Evolutionary conservation across 116 monocot species (phyloP).

Genomic region (Zostera marina): DNA sequence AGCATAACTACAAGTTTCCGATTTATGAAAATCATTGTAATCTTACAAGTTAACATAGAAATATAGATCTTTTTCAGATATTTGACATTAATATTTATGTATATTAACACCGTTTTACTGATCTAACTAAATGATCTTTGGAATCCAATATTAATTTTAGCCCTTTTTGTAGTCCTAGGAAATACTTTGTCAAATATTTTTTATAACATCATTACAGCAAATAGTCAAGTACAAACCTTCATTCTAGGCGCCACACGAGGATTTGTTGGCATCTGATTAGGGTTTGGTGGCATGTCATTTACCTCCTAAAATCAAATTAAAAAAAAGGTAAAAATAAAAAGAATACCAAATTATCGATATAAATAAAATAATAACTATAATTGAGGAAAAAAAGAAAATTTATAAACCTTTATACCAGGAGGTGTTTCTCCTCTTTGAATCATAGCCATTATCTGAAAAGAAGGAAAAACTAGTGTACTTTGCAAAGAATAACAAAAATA

Average conservation of each 20-base stretch:
- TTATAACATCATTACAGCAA: too few species aligned
- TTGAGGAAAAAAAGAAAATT: neutral
- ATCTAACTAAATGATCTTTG: neutral
- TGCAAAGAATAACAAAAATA: too few species aligned
- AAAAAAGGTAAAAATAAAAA: slow-evolving; percentile 1
- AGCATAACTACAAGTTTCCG: neutral
- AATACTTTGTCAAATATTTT: too few species aligned
- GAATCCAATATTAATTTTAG: neutral
- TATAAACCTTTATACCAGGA: slow-evolving; percentile 44
- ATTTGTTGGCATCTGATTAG: slow-evolving; percentile 47
- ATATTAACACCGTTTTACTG: neutral
- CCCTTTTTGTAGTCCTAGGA: neutral
- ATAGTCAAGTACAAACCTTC: slow-evolving; percentile 51
- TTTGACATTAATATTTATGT: neutral
- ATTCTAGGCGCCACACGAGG: slow-evolving; percentile 41
- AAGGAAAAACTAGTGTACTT: neutral
- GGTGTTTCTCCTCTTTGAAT: slow-evolving; percentile 55
- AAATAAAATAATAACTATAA: neutral
- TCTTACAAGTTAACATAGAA: neutral
- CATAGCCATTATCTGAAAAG: slow-evolving; percentile 57
- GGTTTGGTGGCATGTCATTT: slow-evolving; percentile 72
- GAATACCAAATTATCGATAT: slow-evolving; percentile 3
- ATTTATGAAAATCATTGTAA: neutral
- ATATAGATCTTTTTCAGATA: neutral
- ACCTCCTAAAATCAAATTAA: slow-evolving; percentile 33